Evolutionary conservation across 1,284 basidiomycete species (phyloP).

Genomic region (Ganoderma sp.): DNA sequence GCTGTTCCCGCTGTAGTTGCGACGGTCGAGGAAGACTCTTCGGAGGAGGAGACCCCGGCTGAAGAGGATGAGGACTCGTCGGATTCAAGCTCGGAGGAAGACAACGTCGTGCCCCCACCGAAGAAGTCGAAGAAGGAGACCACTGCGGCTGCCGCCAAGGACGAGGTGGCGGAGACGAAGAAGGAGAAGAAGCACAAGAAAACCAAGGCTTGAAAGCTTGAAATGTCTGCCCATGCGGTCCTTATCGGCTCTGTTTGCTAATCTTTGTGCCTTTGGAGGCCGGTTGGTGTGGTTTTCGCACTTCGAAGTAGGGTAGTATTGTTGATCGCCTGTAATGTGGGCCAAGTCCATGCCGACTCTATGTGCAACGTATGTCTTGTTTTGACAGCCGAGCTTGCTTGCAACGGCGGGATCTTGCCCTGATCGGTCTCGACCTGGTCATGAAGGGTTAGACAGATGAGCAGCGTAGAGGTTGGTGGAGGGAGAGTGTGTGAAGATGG

Average conservation of each 20-base stretch:
- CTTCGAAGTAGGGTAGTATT: constrained; percentile 28
- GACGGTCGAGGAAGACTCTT: constrained; percentile 16
- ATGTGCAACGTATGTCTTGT: neutral
- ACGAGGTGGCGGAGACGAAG: constrained; percentile 22
- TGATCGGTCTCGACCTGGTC: too few relatives aligned
- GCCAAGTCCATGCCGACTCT: neutral
- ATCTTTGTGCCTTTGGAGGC: constrained; percentile 9
- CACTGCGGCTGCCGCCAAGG: constrained; percentile 22
- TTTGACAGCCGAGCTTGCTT: neutral
- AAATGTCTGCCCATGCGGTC: constrained; percentile 6
- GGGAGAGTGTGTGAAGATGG: constrained; percentile 16
- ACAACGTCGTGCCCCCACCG: constrained; percentile 29
- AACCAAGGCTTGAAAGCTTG: constrained; percentile 35
- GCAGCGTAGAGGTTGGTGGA: neutral
- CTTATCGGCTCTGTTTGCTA: constrained; percentile 19
- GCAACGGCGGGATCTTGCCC: neutral
- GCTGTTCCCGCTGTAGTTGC: constrained; percentile 31
- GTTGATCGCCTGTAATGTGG: constrained; percentile 24
- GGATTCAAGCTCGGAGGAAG: constrained; percentile 25
- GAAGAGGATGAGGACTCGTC: constrained; percentile 23
- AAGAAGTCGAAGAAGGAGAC: constrained; percentile 34
- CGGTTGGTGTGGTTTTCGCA: constrained; percentile 15
- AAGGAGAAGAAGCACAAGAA: constrained; percentile 42
- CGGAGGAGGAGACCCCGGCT: constrained; percentile 3
- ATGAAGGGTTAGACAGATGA: neutral